These are phyloP conservation scores for Ilyonectria destructans DNA, from an alignment of 2,329 filamentous ascomycete species.

Conservation along the genomic window DNA sequence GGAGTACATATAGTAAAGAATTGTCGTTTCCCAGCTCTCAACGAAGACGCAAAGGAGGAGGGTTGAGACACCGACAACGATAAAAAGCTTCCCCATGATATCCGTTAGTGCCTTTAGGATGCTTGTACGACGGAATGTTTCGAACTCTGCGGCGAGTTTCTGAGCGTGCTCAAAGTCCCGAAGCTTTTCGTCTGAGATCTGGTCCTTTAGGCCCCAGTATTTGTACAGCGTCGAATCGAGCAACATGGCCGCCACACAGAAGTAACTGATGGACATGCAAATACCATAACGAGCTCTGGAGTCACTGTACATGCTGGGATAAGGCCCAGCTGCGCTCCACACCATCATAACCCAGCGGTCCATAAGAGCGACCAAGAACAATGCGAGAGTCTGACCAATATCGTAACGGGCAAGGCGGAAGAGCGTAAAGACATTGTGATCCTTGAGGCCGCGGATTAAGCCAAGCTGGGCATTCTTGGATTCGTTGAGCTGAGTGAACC, in stretches of 20 bases:
- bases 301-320: slow-evolving; percentile 41
- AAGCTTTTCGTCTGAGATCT: slow-evolving; percentile 32
- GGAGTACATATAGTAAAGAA: slow-evolving; percentile 34
- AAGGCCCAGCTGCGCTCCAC: slow-evolving; percentile 35
- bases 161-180: slow-evolving; percentile 25
- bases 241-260: slow-evolving; percentile 37
- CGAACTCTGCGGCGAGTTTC: slow-evolving; percentile 18
- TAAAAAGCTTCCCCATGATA: slow-evolving; percentile 26
- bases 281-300: slow-evolving; percentile 34
- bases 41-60: slow-evolving; percentile 30
- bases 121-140: slow-evolving; percentile 27
- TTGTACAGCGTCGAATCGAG: slow-evolving; percentile 36
- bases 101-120: slow-evolving; percentile 29
- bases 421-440: slow-evolving; percentile 34
- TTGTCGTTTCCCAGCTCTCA: slow-evolving; percentile 23
- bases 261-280: slow-evolving; percentile 37
- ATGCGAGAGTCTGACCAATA: slow-evolving; percentile 37
- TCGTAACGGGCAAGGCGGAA: slow-evolving; percentile 38
- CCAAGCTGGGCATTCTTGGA: slow-evolving; percentile 30
- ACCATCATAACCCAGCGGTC: slow-evolving; percentile 41
- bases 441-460: slow-evolving; percentile 34
- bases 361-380: slow-evolving; percentile 38
- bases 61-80: slow-evolving; percentile 31
- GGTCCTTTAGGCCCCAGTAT: slow-evolving; percentile 36
- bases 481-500: slow-evolving; percentile 39